Conservation (phyloP, 2,329 filamentous ascomycete genomes). For the Neofusicoccum umdonicola region DNA sequence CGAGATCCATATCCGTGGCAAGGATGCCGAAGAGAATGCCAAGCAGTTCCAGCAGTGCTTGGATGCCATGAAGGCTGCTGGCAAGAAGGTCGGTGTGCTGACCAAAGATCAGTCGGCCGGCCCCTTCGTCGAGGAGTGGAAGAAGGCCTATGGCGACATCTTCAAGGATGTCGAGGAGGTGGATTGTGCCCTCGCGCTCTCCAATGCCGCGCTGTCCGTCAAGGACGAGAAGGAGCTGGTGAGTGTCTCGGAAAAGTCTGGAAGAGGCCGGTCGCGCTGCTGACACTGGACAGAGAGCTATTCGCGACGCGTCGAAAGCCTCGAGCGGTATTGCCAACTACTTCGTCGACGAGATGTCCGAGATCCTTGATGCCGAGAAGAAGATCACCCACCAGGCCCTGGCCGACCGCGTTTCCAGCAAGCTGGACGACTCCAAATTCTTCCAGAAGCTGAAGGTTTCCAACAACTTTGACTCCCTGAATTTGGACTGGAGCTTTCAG, state of each 20-base stretch:
- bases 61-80: conserved; percentile 81
- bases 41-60: conserved; percentile 83
- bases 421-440: conserved; percentile 90
- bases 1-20: conserved; percentile 87
- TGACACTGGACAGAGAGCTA: conserved; percentile 61
- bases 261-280: not conserved
- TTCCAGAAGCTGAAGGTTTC: conserved; percentile 86
- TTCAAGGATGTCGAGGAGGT: conserved; percentile 86
- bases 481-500: conserved; percentile 91
- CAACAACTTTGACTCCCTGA: conserved; percentile 77
- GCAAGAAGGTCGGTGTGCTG: conserved; percentile 89
- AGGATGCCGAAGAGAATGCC: conserved; percentile 86
- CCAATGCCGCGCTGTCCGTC: conserved; percentile 77
- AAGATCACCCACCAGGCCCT: conserved; percentile 89
- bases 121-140: conserved; percentile 96
- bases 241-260: conserved; percentile 23
- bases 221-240: conserved; percentile 93
- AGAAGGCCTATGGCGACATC: conserved; percentile 70
- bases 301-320: conserved; percentile 90
- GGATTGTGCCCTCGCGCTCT: conserved; percentile 80
- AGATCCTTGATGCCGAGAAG: conserved; percentile 92
- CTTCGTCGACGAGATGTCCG: conserved; percentile 97
- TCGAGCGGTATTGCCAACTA: conserved; percentile 91
- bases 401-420: conserved; percentile 82
- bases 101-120: conserved; percentile 81